These are phyloP conservation scores for Kodamaea restingae DNA, from an alignment of 805 yeast species.

Conservation along the genomic window DNA sequence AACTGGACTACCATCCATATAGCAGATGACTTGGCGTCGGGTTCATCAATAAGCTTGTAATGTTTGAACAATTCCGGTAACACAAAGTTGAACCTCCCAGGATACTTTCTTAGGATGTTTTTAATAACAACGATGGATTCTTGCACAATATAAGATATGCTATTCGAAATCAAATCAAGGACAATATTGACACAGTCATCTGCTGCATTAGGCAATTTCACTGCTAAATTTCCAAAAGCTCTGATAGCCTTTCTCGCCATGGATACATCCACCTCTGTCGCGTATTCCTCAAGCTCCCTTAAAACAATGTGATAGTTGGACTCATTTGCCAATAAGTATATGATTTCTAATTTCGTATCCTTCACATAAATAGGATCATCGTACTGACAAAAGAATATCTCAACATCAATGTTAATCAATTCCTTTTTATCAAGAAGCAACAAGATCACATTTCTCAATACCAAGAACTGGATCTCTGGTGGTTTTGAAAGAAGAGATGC, in stretches of 20 bases:
- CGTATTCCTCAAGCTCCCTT: conserved; percentile 78
- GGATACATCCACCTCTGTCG: conserved; percentile 78
- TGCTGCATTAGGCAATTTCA: conserved; percentile 63
- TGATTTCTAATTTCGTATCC: conserved; percentile 84
- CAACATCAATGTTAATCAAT: conserved; percentile 62
- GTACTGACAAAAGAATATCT: conserved; percentile 74
- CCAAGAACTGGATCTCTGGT: conserved; percentile 78
- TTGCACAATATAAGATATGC: conserved; percentile 70
- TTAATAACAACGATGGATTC: conserved; percentile 75
- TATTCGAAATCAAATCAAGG: conserved; percentile 55
- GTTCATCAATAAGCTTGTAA: conserved; percentile 54
- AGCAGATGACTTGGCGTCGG: conserved; percentile 73
- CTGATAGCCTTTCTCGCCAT: conserved; percentile 85
- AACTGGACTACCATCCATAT: conserved; percentile 84
- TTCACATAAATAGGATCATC: conserved; percentile 86
- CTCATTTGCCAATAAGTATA: conserved; percentile 71
- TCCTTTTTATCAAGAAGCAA: conserved; percentile 63
- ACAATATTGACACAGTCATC: conserved; percentile 61
- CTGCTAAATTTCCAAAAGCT: conserved; percentile 86
- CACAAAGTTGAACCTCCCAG: conserved; percentile 44
- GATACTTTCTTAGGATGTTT: conserved; percentile 74
- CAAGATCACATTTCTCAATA: conserved; percentile 74
- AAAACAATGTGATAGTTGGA: conserved; percentile 58
- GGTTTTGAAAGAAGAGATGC: conserved; percentile 69
- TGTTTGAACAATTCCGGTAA: conserved; percentile 27